A percentile compares a stretch with the other conserved stretches of the same genome.
Evolutionary conservation across 2,329 filamentous ascomycete species (phyloP).

Genomic region (Stemphylium lycopersici): DNA sequence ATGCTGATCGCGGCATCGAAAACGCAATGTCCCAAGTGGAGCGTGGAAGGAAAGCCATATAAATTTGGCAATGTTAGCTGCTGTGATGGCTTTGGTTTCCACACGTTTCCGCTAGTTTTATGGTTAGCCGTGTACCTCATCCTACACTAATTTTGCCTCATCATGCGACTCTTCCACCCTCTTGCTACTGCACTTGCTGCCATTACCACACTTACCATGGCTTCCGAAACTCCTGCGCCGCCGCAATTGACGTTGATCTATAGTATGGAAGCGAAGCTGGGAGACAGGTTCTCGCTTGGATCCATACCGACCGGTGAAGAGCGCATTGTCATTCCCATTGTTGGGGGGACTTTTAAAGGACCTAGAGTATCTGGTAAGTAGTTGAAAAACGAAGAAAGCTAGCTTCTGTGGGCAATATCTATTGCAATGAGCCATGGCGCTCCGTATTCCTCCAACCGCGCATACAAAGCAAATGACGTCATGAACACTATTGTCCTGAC

Average conservation of each 20-base stretch:
- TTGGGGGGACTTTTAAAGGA: constrained; percentile 40
- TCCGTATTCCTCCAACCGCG: neutral
- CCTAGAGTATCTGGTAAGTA: constrained; percentile 30
- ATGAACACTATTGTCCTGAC: constrained; percentile 8
- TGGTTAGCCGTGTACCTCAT: neutral
- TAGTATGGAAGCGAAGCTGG: constrained; percentile 28
- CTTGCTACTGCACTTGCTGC: constrained; percentile 13
- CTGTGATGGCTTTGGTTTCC: neutral
- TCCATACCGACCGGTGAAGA: constrained; percentile 28
- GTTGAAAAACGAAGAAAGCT: neutral
- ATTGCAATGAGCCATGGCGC: neutral
- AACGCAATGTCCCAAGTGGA: neutral
- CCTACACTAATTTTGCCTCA: neutral
- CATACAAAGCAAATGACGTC: constrained; percentile 10
- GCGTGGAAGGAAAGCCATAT: neutral
- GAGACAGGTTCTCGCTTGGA: constrained; percentile 28
- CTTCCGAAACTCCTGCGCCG: constrained; percentile 18
- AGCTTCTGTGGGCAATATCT: no score
- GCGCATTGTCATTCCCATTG: constrained; percentile 38
- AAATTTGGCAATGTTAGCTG: neutral
- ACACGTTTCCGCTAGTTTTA: neutral
- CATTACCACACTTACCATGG: constrained; percentile 19
- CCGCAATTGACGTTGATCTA: constrained; percentile 33
- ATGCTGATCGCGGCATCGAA: neutral
- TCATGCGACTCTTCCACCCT: constrained; percentile 17